Base-by-base conservation (phyloP, 768 basidiomycete genomes). In the Boletus coccyginus region DNA sequence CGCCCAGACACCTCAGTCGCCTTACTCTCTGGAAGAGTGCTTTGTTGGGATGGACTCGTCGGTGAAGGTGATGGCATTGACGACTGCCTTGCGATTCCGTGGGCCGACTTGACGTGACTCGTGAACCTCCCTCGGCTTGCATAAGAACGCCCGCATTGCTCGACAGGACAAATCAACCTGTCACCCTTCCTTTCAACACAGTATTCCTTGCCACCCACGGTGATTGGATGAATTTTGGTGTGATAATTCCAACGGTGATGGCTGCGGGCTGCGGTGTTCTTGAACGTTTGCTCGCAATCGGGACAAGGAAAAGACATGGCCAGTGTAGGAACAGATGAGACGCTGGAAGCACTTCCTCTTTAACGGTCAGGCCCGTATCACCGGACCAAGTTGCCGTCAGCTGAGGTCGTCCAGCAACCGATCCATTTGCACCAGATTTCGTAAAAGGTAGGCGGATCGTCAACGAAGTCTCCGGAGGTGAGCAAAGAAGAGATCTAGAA, bases 231-330 rank as follows among this genome's bases (percentile, higher is more conserved):
- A 32, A 53, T 24, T 17, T 31, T 1, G n/a, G 45, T 12, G 14
- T 53, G 52, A 19, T 24, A 38, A 33, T 19, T 53, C 52, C 52
- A 53, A 31, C 45, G 29, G 16, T 53, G 52, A 32, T 21, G 52
- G 19, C 14, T 29, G 19, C 49, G 29, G 17, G 49, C 39, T 14
- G 29, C 7, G 12, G 13, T 0, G 19, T 17, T n/a, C 4, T 39
- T n/a, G 16, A 51, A 51, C 5, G 32, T 51, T 12, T 33, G 19
- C 7, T 33, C 12, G 21, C 50, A 51, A 3, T 51, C 41, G 27
- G 50, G 2, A 43, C 41, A 51, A 39, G 48, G 17, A 31, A 50
- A 39, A 13, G 52, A 46, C 52, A 46, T 53, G 11, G 13, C 3
- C 7, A 3, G 14, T 17, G 50, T 11, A 44, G 21, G 21, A 21